phyloP scores from a whole-genome alignment of 345 rosid species.

The Capsella bursapastoris region DNA sequence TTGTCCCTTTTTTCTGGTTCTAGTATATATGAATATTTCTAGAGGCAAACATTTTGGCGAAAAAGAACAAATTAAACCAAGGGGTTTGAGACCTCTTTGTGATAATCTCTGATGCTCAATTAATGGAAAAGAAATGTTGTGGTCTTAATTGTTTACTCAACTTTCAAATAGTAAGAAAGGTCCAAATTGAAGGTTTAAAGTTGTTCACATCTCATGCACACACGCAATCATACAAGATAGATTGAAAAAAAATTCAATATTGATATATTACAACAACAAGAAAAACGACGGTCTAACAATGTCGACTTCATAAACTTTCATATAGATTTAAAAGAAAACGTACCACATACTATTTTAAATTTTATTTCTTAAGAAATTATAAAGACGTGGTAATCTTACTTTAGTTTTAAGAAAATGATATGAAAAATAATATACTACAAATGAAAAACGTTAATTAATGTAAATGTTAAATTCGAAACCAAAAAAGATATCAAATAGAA shows the following conservation, averaged over 20 bases:
- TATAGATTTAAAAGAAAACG: background rate
- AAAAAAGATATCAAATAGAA: background rate
- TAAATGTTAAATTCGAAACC: background rate
- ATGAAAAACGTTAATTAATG: background rate
- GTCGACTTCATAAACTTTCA: background rate
- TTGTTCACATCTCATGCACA: slow-evolving; percentile 15
- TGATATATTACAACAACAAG: background rate
- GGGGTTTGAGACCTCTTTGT: too few relatives aligned
- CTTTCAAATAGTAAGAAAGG: background rate
- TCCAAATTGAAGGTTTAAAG: background rate
- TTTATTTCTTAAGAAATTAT: background rate
- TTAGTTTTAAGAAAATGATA: background rate
- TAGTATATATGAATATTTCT: too few relatives aligned
- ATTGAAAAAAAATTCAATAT: background rate
- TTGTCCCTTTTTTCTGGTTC: too few relatives aligned
- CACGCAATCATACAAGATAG: background rate
- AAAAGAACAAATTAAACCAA: background rate
- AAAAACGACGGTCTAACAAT: background rate
- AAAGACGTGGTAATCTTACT: background rate
- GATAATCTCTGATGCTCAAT: background rate
- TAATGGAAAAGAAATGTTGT: background rate
- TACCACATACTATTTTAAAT: background rate
- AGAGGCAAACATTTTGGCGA: background rate
- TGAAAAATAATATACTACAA: background rate
- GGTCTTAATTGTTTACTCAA: slow-evolving; percentile 8